Conservation (phyloP, 495 filamentous ascomycete species). For the Margaritispora aquatica region DNA sequence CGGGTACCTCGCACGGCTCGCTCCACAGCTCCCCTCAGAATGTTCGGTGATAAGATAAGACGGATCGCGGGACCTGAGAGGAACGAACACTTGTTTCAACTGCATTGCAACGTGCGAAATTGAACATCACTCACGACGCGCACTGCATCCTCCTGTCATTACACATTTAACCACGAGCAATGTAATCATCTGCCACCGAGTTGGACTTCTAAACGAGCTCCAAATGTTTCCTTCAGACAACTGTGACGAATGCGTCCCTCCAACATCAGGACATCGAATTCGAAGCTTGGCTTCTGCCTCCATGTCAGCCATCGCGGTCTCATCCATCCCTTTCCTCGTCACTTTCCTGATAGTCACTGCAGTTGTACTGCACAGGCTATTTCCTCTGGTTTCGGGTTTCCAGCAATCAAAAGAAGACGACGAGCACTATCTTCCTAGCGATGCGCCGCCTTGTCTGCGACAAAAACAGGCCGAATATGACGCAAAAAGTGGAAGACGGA, state of each 20-base stretch:
- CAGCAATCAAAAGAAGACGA: constrained; percentile 37
- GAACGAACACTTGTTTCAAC: background rate
- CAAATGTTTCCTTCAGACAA: constrained; percentile 22
- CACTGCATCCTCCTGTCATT: background rate
- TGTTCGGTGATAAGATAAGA: background rate
- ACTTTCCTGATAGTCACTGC: constrained; percentile 53
- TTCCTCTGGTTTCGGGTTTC: constrained; percentile 54
- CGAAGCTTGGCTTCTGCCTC: constrained; percentile 7
- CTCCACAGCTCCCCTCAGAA: too few relatives aligned
- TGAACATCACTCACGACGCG: background rate
- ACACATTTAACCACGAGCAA: background rate
- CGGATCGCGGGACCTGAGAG: background rate
- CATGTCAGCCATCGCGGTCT: constrained; percentile 32
- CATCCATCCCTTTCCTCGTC: constrained; percentile 50
- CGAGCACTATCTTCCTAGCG: constrained; percentile 46
- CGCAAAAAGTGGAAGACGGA: constrained; percentile 36
- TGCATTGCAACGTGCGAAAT: background rate
- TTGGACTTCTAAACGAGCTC: constrained; percentile 2
- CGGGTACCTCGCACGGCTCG: too few relatives aligned
- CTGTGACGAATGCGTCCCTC: constrained; percentile 18
- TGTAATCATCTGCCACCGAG: constrained; percentile 9
- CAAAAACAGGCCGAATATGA: constrained; percentile 44
- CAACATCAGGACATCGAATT: constrained; percentile 1
- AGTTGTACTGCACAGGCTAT: constrained; percentile 53
- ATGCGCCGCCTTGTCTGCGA: constrained; percentile 40